Evolutionary conservation across 1,284 basidiomycete genomes (phyloP), one percentile per base, ranked within the genome.

Genomic region (Trichosporon coremiiforme): DNA sequence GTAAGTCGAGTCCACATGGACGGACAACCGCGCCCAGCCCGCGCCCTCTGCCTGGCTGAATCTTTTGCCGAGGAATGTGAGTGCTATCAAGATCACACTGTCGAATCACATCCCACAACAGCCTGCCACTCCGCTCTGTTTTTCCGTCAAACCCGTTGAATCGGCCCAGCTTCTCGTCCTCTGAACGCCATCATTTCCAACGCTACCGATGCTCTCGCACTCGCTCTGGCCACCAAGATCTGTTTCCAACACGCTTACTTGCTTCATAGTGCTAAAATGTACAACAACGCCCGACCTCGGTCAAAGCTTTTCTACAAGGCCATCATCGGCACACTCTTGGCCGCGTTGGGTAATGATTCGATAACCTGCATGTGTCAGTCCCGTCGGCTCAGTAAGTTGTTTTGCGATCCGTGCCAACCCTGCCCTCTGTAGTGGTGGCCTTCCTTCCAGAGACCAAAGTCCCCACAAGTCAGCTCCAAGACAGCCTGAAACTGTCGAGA

Each of bases 351-450:
- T 9, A 20, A 50, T 22, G 9, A 10, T 33, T 62, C 7, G 17
- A n/a, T n/a, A 29, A 35, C 45, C 64, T 65, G 64, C 41, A 65
- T 41, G 25, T 31, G 64, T 65, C 64, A 65, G 64, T 65, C 64
- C 64, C 64, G 41, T 50, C 64, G 64, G 64, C 64, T 65, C 64
- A 65, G 64, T 65, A 31, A 31, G 41, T 25, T 65, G 22, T 22
- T 53, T 69, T 65, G 68, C 57, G 68, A 69, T 69, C 68, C 68
- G 25, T 45, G 68, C 68, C 68, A 57, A 63, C 35, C 64, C 50
- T 36, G 50, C 68, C 64, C 31, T 35, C 25, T 10, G 4, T 25
- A 25, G 17, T 25, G 15, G 15, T 31, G 31, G 13, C 57, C 17
- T 33, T 33, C 57, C 57, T 62, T 3, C 15, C n/a, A 31, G 31